Conservation (phyloP, 179 eudicot genomes). For the Actinidia polygama region DNA sequence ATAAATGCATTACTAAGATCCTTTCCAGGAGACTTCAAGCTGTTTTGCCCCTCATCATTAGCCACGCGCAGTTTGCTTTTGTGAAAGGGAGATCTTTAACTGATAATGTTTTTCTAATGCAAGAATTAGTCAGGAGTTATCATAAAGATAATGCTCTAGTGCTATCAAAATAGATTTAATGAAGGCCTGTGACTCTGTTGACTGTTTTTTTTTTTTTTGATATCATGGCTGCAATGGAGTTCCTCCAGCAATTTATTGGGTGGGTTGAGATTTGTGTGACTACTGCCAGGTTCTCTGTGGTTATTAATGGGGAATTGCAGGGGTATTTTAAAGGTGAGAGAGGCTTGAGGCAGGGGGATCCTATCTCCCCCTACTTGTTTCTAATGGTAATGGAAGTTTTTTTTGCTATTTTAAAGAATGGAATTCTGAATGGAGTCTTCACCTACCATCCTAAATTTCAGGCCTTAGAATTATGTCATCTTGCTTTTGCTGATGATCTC, state of each 20-base stretch:
- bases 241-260: background rate
- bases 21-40: no score
- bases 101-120: no score
- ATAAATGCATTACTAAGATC: no score
- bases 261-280: background rate
- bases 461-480: background rate
- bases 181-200: no score
- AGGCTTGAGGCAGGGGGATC: background rate
- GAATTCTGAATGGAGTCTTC: background rate
- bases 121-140: no score
- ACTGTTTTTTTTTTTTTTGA: no score
- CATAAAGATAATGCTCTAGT: no score
- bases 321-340: background rate
- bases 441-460: background rate
- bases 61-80: no score
- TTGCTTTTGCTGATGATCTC: background rate
- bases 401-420: background rate
- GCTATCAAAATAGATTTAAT: no score
- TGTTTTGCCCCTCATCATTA: no score
- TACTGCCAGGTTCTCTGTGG: background rate
- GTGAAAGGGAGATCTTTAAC: no score
- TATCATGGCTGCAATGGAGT: background rate
- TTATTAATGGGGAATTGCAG: background rate
- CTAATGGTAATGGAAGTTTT: background rate
- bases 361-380: background rate